Conservation (phyloP, 2,329 filamentous ascomycete species). For the Dryadomyces quercus-mongolicae region DNA sequence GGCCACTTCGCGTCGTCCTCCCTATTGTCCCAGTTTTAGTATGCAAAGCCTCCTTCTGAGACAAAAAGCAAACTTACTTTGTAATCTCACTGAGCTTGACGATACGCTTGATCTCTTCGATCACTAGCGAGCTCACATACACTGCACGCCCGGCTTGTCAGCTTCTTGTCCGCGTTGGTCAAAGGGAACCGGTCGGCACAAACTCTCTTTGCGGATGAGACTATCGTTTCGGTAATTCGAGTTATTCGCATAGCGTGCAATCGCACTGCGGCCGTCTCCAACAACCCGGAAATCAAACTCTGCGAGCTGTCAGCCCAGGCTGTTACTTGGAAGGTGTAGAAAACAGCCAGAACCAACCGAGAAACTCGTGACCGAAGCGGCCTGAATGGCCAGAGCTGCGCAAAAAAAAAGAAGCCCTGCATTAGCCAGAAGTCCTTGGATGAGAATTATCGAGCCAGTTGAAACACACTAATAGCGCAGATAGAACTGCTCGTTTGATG, state of each 20-base stretch:
- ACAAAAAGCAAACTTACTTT: slow-evolving; percentile 50
- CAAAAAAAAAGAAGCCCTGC: neutral
- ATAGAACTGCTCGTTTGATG: slow-evolving; percentile 76
- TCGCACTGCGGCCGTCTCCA: slow-evolving; percentile 84
- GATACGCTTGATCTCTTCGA: slow-evolving; percentile 92
- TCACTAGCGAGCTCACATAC: slow-evolving; percentile 85
- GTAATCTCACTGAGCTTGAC: slow-evolving; percentile 95
- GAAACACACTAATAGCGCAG: slow-evolving; percentile 75
- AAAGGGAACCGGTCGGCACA: slow-evolving; percentile 19
- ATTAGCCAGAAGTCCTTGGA: slow-evolving; percentile 23
- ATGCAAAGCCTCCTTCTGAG: neutral
- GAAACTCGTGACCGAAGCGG: slow-evolving; percentile 93
- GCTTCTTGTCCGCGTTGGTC: neutral
- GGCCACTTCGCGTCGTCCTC: slow-evolving; percentile 99
- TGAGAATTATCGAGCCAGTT: too few relatives aligned
- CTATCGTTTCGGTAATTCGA: slow-evolving; percentile 99
- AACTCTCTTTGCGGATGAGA: slow-evolving; percentile 98
- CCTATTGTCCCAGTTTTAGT: slow-evolving; percentile 32
- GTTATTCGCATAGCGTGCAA: slow-evolving; percentile 96
- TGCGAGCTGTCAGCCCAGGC: slow-evolving; percentile 26
- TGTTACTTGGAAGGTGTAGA: slow-evolving; percentile 2
- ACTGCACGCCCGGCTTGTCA: slow-evolving; percentile 39
- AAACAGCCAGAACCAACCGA: slow-evolving; percentile 48
- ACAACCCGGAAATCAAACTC: slow-evolving; percentile 95
- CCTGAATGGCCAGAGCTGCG: slow-evolving; percentile 90